Base-by-base conservation (phyloP, 1,139 yeast species). In the Magnusiomyces suaveolens region DNA sequence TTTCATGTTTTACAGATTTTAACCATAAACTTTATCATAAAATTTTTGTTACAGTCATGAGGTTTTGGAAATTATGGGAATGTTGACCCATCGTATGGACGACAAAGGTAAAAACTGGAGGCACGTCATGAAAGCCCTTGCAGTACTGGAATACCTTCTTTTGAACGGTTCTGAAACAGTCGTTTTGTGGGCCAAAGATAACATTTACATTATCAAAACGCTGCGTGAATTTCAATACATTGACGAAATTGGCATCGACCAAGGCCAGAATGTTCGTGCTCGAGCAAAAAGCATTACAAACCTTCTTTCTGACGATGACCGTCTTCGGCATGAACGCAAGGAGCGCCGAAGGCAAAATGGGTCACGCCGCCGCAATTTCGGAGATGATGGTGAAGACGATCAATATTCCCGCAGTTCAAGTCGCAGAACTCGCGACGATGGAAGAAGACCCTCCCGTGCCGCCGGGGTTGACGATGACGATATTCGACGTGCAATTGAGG, bases 11-110 rank as follows among this genome's bases (percentile, higher is more conserved):
- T n/a, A n/a, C n/a, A n/a, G n/a, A n/a, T n/a, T n/a, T n/a, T n/a
- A n/a, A n/a, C n/a, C n/a, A n/a, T n/a, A n/a, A n/a, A n/a, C n/a
- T n/a, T n/a, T n/a, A n/a, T n/a, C n/a, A n/a, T n/a, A n/a, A n/a
- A n/a, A n/a, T 20, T 2, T 14, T 21, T 2, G 24, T 6, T 46
- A 39, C 59, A 74, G 74, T 60, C 82, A 87, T 6, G 96, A 88
- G 62, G 83, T 90, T 62, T 78, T 88, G 65, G 96, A 90, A 65
- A 82, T 92, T 51, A 87, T 92, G 96, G 97, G 92, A 66, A 89
- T 94, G 88, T 72, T 92, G 54, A 98, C 90, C 71, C 83, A 90
- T 63, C 79, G 99, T 61, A 75, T 94, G 63, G 87, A 87, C 64
- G 96, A 87, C 64, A 87, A 87, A 72, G 96, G 96, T 51, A 87